Conservation (phyloP, 176 grass and related monocot genomes). For the Aechmea fasciata region DNA sequence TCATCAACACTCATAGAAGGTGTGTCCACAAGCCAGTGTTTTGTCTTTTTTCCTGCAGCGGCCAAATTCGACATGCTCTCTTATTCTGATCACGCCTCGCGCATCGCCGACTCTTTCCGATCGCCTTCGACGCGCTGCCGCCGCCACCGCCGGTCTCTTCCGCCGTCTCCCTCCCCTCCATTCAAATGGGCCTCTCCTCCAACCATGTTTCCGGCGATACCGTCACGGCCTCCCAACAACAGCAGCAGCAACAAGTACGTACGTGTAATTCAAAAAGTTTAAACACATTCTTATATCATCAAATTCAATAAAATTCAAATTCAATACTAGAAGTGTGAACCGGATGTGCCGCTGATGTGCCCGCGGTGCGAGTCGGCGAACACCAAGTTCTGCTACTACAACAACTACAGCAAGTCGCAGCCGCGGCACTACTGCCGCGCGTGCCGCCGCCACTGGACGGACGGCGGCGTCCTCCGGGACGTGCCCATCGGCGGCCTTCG, state of each 20-base stretch:
- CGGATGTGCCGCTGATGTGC: conserved; percentile 37
- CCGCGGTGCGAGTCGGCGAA: conserved; percentile 66
- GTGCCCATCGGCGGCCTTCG: conserved; percentile 66
- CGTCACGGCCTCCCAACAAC: too few relatives aligned
- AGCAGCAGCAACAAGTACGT: too few relatives aligned
- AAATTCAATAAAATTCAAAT: neutral
- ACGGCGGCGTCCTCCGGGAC: conserved; percentile 67
- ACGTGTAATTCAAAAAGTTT: too few relatives aligned
- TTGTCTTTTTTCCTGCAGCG: neutral
- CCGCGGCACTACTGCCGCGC: conserved; percentile 82
- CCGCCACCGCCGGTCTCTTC: too few relatives aligned
- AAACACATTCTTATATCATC: too few relatives aligned
- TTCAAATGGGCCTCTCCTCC: neutral
- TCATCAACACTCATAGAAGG: too few relatives aligned
- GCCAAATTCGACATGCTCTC: conserved; percentile 14
- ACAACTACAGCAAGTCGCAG: conserved; percentile 90
- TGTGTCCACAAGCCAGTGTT: neutral
- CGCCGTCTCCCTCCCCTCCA: too few relatives aligned
- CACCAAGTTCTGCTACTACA: conserved; percentile 99
- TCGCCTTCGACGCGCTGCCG: neutral
- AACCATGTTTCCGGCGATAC: neutral
- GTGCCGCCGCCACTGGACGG: conserved; percentile 89
- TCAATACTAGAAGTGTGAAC: neutral
- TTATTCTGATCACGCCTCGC: neutral
- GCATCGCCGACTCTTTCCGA: neutral